phyloP scores from a whole-genome alignment of 768 basidiomycete species.

The Agaricus subrufescens region DNA sequence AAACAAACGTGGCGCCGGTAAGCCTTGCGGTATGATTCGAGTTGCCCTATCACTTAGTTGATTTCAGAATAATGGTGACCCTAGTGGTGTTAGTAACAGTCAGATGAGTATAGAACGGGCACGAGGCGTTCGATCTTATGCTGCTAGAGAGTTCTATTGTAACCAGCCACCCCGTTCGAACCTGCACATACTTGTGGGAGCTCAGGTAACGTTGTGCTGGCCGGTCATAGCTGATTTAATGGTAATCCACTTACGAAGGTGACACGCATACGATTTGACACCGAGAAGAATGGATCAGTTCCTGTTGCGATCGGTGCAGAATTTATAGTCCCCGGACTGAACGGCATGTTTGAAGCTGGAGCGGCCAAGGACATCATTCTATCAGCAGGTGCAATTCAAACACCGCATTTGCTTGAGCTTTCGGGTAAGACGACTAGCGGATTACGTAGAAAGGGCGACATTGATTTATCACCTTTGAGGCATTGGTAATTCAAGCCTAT shows the following conservation, averaged over 20 bases:
- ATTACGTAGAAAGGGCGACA: too few species aligned
- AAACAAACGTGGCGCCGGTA: not conserved
- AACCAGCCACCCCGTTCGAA: not conserved
- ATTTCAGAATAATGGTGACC: not conserved
- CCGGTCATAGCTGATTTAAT: not conserved
- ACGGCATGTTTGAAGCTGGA: not conserved
- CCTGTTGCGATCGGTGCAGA: not conserved
- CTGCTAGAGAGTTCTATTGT: not conserved
- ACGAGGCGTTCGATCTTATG: not conserved
- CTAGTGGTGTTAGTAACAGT: not conserved
- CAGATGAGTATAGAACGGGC: not conserved
- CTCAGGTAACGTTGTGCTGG: not conserved
- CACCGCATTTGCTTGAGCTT: conserved; percentile 15
- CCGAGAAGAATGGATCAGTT: not conserved
- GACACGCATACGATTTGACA: not conserved
- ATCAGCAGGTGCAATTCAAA: conserved; percentile 11
- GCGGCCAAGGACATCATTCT: conserved; percentile 11
- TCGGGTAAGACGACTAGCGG: conserved; percentile 5
- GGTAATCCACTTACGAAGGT: not conserved
- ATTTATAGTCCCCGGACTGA: not conserved
- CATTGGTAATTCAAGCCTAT: conserved; percentile 10
- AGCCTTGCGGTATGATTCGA: not conserved
- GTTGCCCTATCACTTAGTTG: too few species aligned
- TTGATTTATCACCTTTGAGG: not conserved
- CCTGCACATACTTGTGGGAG: not conserved